A percentile compares a stretch with the other conserved stretches of the same genome.
Evolutionary conservation across 2,329 filamentous ascomycete species (phyloP).

Genomic region (Clonostachys byssicola): DNA sequence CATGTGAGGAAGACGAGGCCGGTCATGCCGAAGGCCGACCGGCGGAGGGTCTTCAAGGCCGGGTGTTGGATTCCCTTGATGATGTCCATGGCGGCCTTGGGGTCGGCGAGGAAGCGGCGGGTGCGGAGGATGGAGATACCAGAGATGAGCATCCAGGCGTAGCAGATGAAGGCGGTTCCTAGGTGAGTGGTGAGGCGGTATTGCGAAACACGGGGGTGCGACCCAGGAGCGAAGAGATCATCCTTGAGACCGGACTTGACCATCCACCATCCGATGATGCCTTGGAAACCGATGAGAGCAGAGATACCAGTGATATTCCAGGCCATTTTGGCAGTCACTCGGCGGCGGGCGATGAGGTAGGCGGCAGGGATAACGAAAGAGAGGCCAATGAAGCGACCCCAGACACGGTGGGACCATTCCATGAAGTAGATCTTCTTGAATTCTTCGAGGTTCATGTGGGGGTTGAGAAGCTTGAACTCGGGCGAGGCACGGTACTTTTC

Average conservation of each 20-base stretch:
- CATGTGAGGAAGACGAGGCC: constrained; percentile 81
- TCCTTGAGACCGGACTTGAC: constrained; percentile 95
- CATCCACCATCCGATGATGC: constrained; percentile 99
- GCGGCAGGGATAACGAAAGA: constrained; percentile 83
- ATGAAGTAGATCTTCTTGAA: constrained; percentile 99
- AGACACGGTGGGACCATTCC: constrained; percentile 96
- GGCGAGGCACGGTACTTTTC: constrained; percentile 87
- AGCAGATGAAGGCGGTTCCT: constrained; percentile 86
- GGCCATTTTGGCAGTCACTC: constrained; percentile 76
- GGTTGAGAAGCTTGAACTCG: constrained; percentile 89
- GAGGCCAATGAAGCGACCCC: constrained; percentile 88
- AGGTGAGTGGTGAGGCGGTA: constrained; percentile 90
- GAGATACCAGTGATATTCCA: constrained; percentile 77
- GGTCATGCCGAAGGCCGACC: constrained; percentile 66
- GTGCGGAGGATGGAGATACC: constrained; percentile 81
- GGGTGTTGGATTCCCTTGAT: constrained; percentile 62
- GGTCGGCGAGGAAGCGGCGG: constrained; percentile 64
- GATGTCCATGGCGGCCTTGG: constrained; percentile 55
- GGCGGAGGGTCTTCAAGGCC: constrained; percentile 68
- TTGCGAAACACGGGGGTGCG: constrained; percentile 88
- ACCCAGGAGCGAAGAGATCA: constrained; percentile 87
- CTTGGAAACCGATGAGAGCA: constrained; percentile 88
- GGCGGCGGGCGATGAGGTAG: constrained; percentile 80
- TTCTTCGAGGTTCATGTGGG: constrained; percentile 85
- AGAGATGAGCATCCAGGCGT: constrained; percentile 89